Evolutionary conservation across 352 stramenopile genomes (phyloP), one percentile per base, ranked within the genome.

Genomic region (Phytophthora syringae): DNA sequence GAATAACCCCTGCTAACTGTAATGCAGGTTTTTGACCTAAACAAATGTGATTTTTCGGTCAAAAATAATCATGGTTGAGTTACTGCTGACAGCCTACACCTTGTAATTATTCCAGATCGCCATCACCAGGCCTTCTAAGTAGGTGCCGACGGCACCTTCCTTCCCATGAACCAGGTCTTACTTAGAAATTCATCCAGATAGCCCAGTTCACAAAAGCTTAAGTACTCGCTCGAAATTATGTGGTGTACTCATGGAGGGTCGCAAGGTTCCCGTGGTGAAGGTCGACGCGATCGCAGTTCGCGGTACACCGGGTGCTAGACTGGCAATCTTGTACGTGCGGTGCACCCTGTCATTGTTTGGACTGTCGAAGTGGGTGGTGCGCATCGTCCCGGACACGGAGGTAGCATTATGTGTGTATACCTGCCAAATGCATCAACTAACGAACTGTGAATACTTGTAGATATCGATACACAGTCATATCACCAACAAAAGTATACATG

Each of bases 401-500:
- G 21, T 32, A 48, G 34, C 16, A 10, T 18, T 42, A 18, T 2
- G 5, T n/a, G 13, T 13, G 7, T n/a, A n/a, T 42, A 16, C 1
- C 18, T 42, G n/a, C 5, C 5, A 5, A 42, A 20, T 42, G 34
- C 34, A 42, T 21, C 9, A 42, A 20, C 34, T 42, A 1, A n/a
- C 34, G 15, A 18, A 13, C 5, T 42, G 15, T 42, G 34, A 5
- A 18, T 42, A 42, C 18, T 2, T 42, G 9, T 42, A 42, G 34
- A 42, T 42, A 18, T 42, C 34, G 13, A 42, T 20, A 13, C 34
- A 42, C 34, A 58, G 32, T 28, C 24, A 59, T 20, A 27, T 40
- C 21, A 43, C 52, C 6, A 59, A 37, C 24, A 51, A 59, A 12
- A 27, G 40, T 3, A 59, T 40, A 2, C 51, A 28, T n/a, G 53